phyloP scores from a whole-genome alignment of 352 stramenopile species.

The Peronospora destructor region DNA sequence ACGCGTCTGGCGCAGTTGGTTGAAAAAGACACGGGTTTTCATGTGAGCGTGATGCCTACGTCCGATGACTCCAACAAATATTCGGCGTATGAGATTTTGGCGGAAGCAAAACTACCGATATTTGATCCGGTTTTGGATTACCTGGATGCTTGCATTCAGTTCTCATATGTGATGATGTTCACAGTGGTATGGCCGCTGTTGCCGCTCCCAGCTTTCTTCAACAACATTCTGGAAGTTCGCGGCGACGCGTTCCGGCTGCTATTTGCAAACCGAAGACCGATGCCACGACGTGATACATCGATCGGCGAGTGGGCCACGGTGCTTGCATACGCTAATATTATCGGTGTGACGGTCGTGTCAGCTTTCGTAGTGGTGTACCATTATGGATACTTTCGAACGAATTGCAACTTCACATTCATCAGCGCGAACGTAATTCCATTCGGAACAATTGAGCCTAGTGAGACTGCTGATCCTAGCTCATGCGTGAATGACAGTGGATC shows the following conservation, averaged over 20 bases:
- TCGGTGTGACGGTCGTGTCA: constrained; percentile 75
- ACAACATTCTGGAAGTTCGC: constrained; percentile 83
- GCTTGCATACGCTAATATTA: constrained; percentile 81
- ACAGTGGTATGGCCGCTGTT: constrained; percentile 85
- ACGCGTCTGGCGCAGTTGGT: constrained; percentile 60
- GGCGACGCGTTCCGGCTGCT: constrained; percentile 77
- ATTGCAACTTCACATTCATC: constrained; percentile 69
- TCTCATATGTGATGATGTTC: constrained; percentile 89
- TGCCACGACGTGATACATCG: constrained; percentile 72
- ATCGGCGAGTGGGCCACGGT: constrained; percentile 84
- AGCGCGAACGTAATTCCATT: constrained; percentile 75
- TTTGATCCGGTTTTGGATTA: constrained; percentile 86
- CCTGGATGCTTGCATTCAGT: constrained; percentile 83
- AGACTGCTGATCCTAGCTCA: constrained; percentile 24
- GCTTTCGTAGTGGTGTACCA: constrained; percentile 82
- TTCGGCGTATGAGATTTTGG: constrained; percentile 80
- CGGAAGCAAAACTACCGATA: constrained; percentile 70
- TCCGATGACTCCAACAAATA: constrained; percentile 85
- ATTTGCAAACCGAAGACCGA: constrained; percentile 71
- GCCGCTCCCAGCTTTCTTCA: constrained; percentile 79
- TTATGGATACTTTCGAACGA: constrained; percentile 67
- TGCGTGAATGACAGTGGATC: constrained; percentile 44
- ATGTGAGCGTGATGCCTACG: constrained; percentile 52
- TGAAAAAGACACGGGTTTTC: constrained; percentile 61
- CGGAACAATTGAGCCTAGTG: constrained; percentile 36